A percentile compares a stretch with the other conserved stretches of the same genome.
Evolutionary conservation across 2,329 filamentous ascomycete species (phyloP).

Genomic region (Ramularia endophylla): DNA sequence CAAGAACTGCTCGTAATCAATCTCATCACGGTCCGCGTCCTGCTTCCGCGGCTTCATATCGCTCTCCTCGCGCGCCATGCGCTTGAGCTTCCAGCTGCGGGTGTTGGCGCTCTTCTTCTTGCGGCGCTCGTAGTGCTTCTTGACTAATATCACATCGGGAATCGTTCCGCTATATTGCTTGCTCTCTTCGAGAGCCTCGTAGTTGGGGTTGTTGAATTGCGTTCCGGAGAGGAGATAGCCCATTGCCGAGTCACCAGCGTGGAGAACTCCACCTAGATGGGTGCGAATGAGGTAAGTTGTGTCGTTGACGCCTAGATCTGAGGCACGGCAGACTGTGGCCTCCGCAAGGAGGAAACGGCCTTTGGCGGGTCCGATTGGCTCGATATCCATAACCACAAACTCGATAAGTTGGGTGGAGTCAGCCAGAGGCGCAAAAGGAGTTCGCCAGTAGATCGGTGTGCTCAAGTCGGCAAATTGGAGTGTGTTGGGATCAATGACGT

Average conservation of each 20-base stretch:
- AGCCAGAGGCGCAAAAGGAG: conserved; percentile 76
- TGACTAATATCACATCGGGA: conserved; percentile 90
- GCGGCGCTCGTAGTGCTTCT: conserved; percentile 89
- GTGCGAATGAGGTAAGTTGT: conserved; percentile 85
- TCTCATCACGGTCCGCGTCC: conserved; percentile 81
- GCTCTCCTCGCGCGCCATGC: conserved; percentile 84
- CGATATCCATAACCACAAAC: conserved; percentile 93
- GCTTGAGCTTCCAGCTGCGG: conserved; percentile 90
- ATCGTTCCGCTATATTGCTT: conserved; percentile 70
- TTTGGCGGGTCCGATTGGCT: conserved; percentile 66
- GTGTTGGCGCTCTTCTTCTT: conserved; percentile 57
- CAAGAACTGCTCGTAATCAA: conserved; percentile 96
- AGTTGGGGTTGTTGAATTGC: conserved; percentile 87
- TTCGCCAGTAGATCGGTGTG: conserved; percentile 80
- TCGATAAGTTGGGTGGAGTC: conserved; percentile 82
- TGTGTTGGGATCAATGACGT: conserved; percentile 82
- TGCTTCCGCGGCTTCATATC: conserved; percentile 81
- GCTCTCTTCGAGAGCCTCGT: conserved; percentile 74
- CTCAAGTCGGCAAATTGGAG: conserved; percentile 86
- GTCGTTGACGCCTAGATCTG: conserved; percentile 81
- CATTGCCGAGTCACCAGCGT: conserved; percentile 86
- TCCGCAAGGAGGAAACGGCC: conserved; percentile 83
- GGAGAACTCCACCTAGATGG: conserved; percentile 78
- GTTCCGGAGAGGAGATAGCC: conserved; percentile 87
- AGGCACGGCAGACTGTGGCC: conserved; percentile 77